Conservation (phyloP, 1,284 basidiomycete species). For the Leccinum subrobustum region DNA sequence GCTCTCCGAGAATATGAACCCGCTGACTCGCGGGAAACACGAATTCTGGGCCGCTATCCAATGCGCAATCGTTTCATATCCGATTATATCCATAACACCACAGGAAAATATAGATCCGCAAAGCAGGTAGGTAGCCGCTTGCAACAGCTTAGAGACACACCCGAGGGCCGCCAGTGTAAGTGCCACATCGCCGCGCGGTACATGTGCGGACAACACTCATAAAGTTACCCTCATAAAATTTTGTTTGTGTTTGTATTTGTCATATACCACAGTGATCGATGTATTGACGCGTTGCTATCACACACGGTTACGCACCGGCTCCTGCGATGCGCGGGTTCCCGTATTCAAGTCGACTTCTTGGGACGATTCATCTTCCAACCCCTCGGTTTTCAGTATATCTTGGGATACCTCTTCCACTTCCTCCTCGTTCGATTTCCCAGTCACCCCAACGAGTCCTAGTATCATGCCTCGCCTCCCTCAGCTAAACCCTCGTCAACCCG, state of each 20-base stretch:
- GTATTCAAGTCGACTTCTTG: conserved; percentile 13
- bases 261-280: conserved; percentile 32
- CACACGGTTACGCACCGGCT: conserved; percentile 24
- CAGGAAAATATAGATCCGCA: conserved; percentile 61
- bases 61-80: conserved; percentile 74
- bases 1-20: conserved; percentile 63
- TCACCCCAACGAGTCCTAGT: conserved; percentile 34
- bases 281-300: conserved; percentile 35
- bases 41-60: conserved; percentile 68
- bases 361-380: conserved; percentile 26
- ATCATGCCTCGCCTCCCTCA: conserved; percentile 22
- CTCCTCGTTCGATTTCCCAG: conserved; percentile 37
- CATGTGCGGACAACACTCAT: conserved; percentile 29
- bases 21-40: conserved; percentile 64
- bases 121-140: conserved; percentile 75
- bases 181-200: conserved; percentile 21
- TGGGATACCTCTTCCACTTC: conserved; percentile 42
- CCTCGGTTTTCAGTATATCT: conserved; percentile 27
- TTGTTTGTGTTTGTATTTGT: conserved; percentile 34
- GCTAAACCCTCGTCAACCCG: conserved; percentile 23
- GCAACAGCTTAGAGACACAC: conserved; percentile 68
- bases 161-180: conserved; percentile 63
- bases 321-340: conserved; percentile 19
- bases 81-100: conserved; percentile 61
- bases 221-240: conserved; percentile 16